A percentile compares a stretch with the other conserved stretches of the same genome.
phyloP scores from a whole-genome alignment of 192 early-diverging fungal species.

The Rhizoclosmatium sp. region DNA sequence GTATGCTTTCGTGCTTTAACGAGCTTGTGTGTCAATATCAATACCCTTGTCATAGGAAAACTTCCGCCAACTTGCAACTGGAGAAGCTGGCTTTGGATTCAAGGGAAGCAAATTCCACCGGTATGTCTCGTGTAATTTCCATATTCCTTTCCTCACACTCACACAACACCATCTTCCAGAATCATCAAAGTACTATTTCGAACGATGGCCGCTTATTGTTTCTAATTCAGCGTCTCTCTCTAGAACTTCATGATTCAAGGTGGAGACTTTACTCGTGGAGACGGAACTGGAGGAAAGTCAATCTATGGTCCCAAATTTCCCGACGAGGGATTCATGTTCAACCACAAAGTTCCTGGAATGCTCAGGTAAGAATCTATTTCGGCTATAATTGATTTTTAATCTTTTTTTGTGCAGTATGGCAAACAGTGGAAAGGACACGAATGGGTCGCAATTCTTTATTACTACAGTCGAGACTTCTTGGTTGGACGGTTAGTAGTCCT shows the following conservation, averaged over 20 bases:
- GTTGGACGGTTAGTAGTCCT: constrained; percentile 30
- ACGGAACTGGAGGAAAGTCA: constrained; percentile 47
- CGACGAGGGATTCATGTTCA: constrained; percentile 60
- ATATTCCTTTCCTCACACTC: not conserved
- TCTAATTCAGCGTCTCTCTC: constrained; percentile 39
- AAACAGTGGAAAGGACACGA: constrained; percentile 69
- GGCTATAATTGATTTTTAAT: not conserved
- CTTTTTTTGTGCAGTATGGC: constrained; percentile 53
- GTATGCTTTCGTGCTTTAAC: constrained; percentile 5
- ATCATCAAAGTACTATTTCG: not conserved
- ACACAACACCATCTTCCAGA: not conserved
- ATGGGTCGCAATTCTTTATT: constrained; percentile 68
- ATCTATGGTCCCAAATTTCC: constrained; percentile 68
- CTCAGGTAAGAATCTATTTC: constrained; percentile 21
- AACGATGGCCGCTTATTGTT: no score
- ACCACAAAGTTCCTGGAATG: constrained; percentile 47
- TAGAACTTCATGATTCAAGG: constrained; percentile 82
- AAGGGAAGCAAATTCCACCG: constrained; percentile 86
- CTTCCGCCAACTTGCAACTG: constrained; percentile 60
- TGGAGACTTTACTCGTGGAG: constrained; percentile 72
- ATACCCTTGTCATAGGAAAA: constrained; percentile 45
- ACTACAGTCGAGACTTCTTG: constrained; percentile 45
- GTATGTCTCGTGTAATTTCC: constrained; percentile 5
- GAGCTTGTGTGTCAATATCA: not conserved
- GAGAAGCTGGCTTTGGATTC: constrained; percentile 71